These are phyloP conservation scores for Puccinia coronata DNA, from an alignment of 1,284 basidiomycete genomes.

Conservation along the genomic window DNA sequence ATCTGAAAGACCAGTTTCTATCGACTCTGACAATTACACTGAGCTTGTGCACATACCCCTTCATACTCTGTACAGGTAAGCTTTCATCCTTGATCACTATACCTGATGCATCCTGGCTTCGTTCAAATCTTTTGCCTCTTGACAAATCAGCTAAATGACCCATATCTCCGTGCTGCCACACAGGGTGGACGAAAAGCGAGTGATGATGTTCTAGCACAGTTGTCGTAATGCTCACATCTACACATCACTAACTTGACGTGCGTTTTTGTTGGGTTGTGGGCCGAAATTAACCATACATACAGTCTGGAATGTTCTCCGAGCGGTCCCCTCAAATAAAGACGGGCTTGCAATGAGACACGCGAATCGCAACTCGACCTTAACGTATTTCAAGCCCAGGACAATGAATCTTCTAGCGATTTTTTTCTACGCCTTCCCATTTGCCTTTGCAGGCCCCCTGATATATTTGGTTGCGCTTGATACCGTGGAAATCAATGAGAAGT, in stretches of 20 bases:
- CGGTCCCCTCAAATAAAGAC: not conserved
- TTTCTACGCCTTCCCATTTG: not conserved
- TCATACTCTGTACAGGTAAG: conserved; percentile 20
- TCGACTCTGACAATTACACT: not conserved
- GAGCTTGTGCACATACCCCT: conserved; percentile 6
- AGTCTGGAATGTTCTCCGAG: conserved; percentile 16
- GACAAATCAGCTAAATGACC: not conserved
- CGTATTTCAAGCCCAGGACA: conserved; percentile 11
- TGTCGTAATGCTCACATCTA: not conserved
- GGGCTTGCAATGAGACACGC: not conserved
- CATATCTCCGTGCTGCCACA: not conserved
- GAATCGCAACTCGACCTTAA: not conserved
- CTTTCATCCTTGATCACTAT: not conserved
- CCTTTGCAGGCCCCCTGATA: not conserved
- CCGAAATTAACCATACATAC: not conserved
- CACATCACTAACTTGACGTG: not conserved
- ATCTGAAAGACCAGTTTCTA: not conserved
- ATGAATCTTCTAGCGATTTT: not conserved
- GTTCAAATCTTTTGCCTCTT: not conserved
- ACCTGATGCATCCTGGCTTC: not conserved
- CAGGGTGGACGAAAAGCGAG: conserved; percentile 20
- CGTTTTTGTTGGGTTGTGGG: too few species aligned
- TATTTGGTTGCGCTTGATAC: not conserved
- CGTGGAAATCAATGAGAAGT: not conserved
- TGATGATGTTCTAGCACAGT: not conserved